Conservation (phyloP, 139 green algal species). For the Zygnema circumcarinatum region DNA sequence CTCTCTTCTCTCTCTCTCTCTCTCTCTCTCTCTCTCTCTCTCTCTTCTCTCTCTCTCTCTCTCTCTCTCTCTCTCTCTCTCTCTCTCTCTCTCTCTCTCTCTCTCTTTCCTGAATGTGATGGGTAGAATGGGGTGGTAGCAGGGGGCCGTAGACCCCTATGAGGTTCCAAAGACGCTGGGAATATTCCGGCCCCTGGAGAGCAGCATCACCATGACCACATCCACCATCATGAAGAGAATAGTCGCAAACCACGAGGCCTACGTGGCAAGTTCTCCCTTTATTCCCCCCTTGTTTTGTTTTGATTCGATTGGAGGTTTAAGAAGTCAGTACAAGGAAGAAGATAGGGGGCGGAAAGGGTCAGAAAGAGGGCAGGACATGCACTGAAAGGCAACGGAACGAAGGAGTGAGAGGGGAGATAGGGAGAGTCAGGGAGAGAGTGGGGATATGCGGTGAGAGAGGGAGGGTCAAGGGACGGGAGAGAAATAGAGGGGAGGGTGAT, state of each 20-base stretch:
- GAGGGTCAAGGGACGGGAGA: no score
- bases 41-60: not conserved
- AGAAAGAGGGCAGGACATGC: not conserved
- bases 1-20: constrained; percentile 38
- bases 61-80: not conserved
- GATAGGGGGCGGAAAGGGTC: not conserved
- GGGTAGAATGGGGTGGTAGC: not conserved
- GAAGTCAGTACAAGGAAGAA: not conserved
- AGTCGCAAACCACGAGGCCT: constrained; percentile 85
- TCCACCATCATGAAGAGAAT: constrained; percentile 91
- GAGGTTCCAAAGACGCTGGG: constrained; percentile 26
- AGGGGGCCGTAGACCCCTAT: constrained; percentile 37
- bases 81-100: not conserved
- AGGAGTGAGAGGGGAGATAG: no score
- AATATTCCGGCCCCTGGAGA: constrained; percentile 47
- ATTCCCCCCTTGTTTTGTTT: not conserved
- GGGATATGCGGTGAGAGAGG: no score
- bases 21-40: not conserved
- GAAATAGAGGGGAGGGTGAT: no score
- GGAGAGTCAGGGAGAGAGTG: no score
- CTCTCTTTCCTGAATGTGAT: not conserved
- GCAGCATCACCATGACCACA: constrained; percentile 74
- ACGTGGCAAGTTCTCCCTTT: constrained; percentile 66
- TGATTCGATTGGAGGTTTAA: not conserved
- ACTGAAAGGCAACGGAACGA: not conserved